Evolutionary conservation across 352 stramenopile genomes (phyloP).

Genomic region (Pythium scleroteichum): DNA sequence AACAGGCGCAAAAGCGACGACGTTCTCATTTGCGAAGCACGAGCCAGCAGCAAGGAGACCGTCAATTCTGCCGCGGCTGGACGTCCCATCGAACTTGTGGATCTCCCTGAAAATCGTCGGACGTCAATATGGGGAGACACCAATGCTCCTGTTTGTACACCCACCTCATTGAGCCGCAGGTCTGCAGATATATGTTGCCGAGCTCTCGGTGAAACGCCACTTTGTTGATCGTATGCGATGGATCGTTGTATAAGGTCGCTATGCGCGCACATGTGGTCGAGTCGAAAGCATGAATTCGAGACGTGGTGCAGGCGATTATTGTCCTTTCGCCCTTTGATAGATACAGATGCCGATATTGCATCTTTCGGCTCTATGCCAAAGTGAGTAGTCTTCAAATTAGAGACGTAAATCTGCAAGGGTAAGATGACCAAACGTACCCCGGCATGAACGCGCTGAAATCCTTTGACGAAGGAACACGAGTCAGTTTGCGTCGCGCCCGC

Average conservation of each 20-base stretch:
- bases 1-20: conserved; percentile 11
- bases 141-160: too few species aligned
- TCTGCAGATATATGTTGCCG: conserved; percentile 7
- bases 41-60: background rate
- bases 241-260: conserved; percentile 15
- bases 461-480: conserved; percentile 25
- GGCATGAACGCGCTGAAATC: conserved; percentile 54
- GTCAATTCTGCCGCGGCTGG: conserved; percentile 5
- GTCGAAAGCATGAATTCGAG: conserved; percentile 25
- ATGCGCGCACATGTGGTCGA: conserved; percentile 22
- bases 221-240: background rate
- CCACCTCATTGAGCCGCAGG: conserved; percentile 9
- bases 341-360: conserved; percentile 9
- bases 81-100: conserved; percentile 11
- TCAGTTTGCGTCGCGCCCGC: conserved; percentile 2
- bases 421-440: conserved; percentile 15
- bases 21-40: background rate
- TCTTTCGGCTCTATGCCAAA: conserved; percentile 24
- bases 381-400: too few species aligned
- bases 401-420: background rate
- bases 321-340: conserved; percentile 15
- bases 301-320: conserved; percentile 21
- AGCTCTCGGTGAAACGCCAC: conserved; percentile 8
- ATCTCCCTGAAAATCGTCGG: background rate
- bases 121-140: too few species aligned